Percentiles rank a stretch among this genome's conserved stretches.
Evolutionary conservation across 768 basidiomycete genomes (phyloP).

Genomic region (Neoboletus subvelutipes): DNA sequence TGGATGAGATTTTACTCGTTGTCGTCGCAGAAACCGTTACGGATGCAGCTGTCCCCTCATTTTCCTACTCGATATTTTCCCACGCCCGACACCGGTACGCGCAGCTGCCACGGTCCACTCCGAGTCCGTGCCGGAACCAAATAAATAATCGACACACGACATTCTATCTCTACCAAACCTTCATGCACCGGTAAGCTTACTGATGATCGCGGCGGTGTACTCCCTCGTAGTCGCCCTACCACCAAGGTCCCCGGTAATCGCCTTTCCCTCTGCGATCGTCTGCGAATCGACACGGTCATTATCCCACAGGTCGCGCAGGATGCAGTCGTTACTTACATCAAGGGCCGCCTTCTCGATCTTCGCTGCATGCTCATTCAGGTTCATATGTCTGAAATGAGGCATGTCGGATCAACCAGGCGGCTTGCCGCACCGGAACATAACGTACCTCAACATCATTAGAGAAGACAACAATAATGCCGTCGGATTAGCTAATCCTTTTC

Average conservation of each 20-base stretch:
- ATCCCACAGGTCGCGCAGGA: background rate
- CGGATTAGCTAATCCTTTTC: conserved; percentile 96
- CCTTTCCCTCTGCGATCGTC: conserved; percentile 97
- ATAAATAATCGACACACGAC: conserved; percentile 7
- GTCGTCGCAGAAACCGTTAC: conserved; percentile 37
- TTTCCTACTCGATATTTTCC: conserved; percentile 25
- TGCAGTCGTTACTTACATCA: conserved; percentile 52
- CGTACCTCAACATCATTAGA: conserved; percentile 95
- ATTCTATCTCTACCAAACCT: conserved; percentile 18
- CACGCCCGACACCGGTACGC: conserved; percentile 22
- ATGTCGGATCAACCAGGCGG: conserved; percentile 24
- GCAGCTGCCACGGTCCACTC: background rate
- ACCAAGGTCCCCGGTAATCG: conserved; percentile 93
- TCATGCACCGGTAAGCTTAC: conserved; percentile 50
- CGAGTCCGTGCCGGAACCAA: conserved; percentile 4
- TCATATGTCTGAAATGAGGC: conserved; percentile 76
- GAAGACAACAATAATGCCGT: conserved; percentile 95
- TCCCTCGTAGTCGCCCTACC: conserved; percentile 88
- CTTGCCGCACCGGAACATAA: conserved; percentile 16
- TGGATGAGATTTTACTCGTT: conserved; percentile 46
- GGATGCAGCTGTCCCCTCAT: background rate
- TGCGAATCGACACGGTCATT: conserved; percentile 32
- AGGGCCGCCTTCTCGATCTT: conserved; percentile 93
- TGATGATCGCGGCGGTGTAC: conserved; percentile 86
- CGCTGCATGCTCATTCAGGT: conserved; percentile 74